Evolutionary conservation across 129 eudicot genomes (phyloP), one percentile per base, ranked within the genome.

Genomic region (Lactuca saligna): DNA sequence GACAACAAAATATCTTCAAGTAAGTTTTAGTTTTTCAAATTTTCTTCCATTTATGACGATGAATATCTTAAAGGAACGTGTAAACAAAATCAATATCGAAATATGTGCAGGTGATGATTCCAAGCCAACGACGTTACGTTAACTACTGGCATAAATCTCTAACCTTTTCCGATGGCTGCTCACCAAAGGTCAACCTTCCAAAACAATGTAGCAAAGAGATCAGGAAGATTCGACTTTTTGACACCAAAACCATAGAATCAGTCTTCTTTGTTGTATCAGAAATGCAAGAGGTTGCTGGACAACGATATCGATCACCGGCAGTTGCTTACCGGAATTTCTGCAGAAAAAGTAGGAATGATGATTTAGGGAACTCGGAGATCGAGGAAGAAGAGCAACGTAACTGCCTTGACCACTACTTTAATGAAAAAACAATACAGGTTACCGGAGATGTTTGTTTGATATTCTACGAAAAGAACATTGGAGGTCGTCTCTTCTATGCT

Each of bases 51-150:
- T 34, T 34, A 34, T 34, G 4, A 3, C 5, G 38, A 3, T 34
- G 38, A 34, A 34, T 1, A 5, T 34, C 5, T 34, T 34, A 4
- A 34, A 34, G 38, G 38, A 34, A 34, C 4, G 4, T 34, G 42
- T 38, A 4, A 42, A 42, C 0, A 7, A 7, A 42, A 0, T 42
- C 35, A 20, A 80, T 73, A 12, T 32, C 25, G 6, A 32, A 65
- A 55, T 75, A 35, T 34, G 31, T 25, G 49, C 85, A 88, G 96
- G 96, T 86, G 66, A 85, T 91, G 6, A 85, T 85, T 70, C 87
- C 96, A 74, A 88, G 96, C 71, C 96, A 88, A 54, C 85, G 89
- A n/a, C 91, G 96, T 44, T 85, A 86, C 57, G 89, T 88, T 54
- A 74, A 55, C 56, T 88, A 88, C 68, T 88, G 96, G 96, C 89